A percentile compares a stretch with the other conserved stretches of the same genome.
Evolutionary conservation across 139 green algal genomes (phyloP).

Genomic region (Volvox reticuliferus): DNA sequence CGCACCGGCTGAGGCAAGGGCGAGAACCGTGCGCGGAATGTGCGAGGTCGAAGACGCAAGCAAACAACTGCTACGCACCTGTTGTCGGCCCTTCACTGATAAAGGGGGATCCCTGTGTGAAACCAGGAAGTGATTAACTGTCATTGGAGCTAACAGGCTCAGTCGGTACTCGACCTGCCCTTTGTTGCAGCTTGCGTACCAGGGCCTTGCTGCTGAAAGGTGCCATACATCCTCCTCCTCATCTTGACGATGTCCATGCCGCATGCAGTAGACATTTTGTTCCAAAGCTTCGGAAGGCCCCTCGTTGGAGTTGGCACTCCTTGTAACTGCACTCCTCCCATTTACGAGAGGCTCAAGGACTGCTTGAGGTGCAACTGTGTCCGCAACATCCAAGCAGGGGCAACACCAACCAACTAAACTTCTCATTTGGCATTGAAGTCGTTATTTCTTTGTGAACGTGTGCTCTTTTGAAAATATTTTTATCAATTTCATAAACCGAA

Average conservation of each 20-base stretch:
- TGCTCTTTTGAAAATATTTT: background rate
- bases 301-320: background rate
- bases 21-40: background rate
- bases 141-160: background rate
- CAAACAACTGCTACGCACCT: constrained; percentile 34
- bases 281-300: background rate
- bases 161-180: background rate
- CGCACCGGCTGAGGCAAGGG: no score
- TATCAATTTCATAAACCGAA: background rate
- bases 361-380: background rate
- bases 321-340: background rate
- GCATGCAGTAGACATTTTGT: constrained; percentile 55
- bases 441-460: background rate
- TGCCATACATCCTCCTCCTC: constrained; percentile 56
- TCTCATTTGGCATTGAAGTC: background rate
- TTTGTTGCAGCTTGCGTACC: constrained; percentile 20
- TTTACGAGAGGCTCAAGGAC: constrained; percentile 10
- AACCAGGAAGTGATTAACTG: background rate
- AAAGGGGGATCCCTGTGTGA: constrained; percentile 41
- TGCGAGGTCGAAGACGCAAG: background rate
- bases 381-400: constrained; percentile 3
- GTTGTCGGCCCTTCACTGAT: constrained; percentile 40
- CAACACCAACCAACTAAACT: background rate
- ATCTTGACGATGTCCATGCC: constrained; percentile 57
- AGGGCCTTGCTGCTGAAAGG: constrained; percentile 22